Base-by-base conservation (phyloP, 2,329 filamentous ascomycete genomes). In the Zymoseptoria crescenta region DNA sequence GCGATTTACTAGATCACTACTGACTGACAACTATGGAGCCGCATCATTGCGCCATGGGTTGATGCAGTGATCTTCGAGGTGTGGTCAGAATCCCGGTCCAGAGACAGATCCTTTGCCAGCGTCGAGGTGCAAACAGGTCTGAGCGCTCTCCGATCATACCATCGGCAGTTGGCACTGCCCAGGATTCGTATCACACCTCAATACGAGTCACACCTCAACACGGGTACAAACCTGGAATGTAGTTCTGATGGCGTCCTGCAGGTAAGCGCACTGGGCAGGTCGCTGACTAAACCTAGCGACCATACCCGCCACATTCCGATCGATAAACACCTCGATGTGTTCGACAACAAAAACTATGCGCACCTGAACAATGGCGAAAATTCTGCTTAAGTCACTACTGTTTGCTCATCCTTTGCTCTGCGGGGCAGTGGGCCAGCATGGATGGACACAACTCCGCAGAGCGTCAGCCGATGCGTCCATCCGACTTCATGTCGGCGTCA, bases 401-500 rank as follows among this genome's bases (percentile, higher is more conserved):
- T 2, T 45, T 13, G 35, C 35, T 45, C 35, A 45, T 13, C n/a
- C 13, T 4, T 45, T 5, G 35, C 35, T 45, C 13, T 45, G 35
- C 35, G 13, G 13, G 2, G 59, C 62, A n/a, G 27, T 45, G 7
- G 41, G 21, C 8, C 27, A 58, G 4, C 60, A 64, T 41, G 64
- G 62, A 1, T 65, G 60, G 60, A 24, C 53, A 16, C 55, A 52
- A 8, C 55, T 52, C 19, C 65, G 49, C 51, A 55, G 64, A 59
- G 63, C 62, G 45, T 62, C 61, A 9, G 57, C 52, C 0, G 59
- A 65, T 48, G 55, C 50, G 4, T 6, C 35, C 4, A 67, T 67
- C 55, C 64, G 58, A 53, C 54, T 67, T 4, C 65, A 67, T n/a
- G 60, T 67, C 45, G 65, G 4, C 59, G 60, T 8, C 64, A 64